Conservation (phyloP, 1,139 yeast species). For the Geotrichum fermentans region DNA sequence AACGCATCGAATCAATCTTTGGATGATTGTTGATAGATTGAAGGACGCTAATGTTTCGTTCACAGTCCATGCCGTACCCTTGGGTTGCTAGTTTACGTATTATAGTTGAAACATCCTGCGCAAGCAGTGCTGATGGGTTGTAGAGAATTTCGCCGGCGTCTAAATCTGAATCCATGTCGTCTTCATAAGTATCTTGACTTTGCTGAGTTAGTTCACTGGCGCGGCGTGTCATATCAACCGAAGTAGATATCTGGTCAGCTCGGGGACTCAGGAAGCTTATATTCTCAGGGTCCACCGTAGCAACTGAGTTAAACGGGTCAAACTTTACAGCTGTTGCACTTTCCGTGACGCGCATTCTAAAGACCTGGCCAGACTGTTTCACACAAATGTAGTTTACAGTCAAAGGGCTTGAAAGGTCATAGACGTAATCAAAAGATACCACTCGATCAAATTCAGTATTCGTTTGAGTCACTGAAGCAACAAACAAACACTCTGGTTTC, state of each 20-base stretch:
- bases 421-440: constrained; percentile 76
- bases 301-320: constrained; percentile 66
- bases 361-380: constrained; percentile 84
- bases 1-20: constrained; percentile 50
- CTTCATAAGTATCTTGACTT: constrained; percentile 32
- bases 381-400: constrained; percentile 70
- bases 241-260: constrained; percentile 7
- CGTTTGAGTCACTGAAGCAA: constrained; percentile 69
- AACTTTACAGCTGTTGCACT: constrained; percentile 60
- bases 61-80: constrained; percentile 73
- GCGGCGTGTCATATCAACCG: not conserved
- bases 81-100: constrained; percentile 65
- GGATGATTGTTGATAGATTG: constrained; percentile 38
- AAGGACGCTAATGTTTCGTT: constrained; percentile 56
- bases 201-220: constrained; percentile 10
- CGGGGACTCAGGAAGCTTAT: constrained; percentile 29
- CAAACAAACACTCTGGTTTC: constrained; percentile 49
- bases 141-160: constrained; percentile 25
- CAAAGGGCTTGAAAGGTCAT: constrained; percentile 43
- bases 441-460: constrained; percentile 76
- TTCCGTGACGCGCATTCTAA: constrained; percentile 70
- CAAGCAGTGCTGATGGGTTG: constrained; percentile 28
- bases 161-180: constrained; percentile 34
- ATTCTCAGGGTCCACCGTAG: constrained; percentile 63
- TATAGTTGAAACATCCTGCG: constrained; percentile 37